A percentile compares a stretch with the other conserved stretches of the same genome.
These are phyloP conservation scores for Blastobotrys buckinghamii DNA, from an alignment of 1,139 yeast species.

Conservation along the genomic window DNA sequence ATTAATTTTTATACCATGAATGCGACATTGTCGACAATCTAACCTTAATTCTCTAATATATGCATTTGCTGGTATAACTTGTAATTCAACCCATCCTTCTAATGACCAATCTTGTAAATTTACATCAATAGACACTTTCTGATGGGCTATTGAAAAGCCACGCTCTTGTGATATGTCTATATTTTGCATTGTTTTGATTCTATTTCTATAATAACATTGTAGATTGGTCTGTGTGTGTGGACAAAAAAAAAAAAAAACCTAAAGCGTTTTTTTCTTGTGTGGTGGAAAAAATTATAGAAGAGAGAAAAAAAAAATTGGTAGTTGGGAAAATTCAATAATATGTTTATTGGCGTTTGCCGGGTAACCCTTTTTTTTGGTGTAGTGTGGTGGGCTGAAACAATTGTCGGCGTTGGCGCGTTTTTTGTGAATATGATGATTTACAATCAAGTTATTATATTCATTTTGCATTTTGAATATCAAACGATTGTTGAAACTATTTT, in stretches of 20 bases:
- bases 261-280: too few relatives aligned
- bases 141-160: slow-evolving; percentile 55
- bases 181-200: background rate
- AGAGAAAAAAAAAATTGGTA: background rate
- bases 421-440: too few relatives aligned
- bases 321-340: background rate
- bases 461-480: too few relatives aligned
- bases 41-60: slow-evolving; percentile 53
- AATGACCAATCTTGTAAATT: slow-evolving; percentile 48
- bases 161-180: slow-evolving; percentile 13
- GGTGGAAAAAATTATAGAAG: background rate
- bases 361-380: background rate
- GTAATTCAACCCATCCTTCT: slow-evolving; percentile 77
- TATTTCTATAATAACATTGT: background rate
- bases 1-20: slow-evolving; percentile 61
- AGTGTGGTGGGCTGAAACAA: too few relatives aligned
- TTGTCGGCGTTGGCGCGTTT: too few relatives aligned
- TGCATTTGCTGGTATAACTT: slow-evolving; percentile 65
- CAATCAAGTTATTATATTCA: too few relatives aligned
- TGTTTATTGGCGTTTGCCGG: background rate
- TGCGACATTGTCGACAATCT: slow-evolving; percentile 75
- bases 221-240: background rate
- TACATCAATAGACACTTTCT: slow-evolving; percentile 63
- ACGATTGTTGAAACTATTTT: too few relatives aligned
- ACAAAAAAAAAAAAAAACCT: background rate